Percentiles rank a stretch among this genome's conserved stretches.
phyloP scores from a whole-genome alignment of 116 monocot genomes.

The Posidonia oceanica region DNA sequence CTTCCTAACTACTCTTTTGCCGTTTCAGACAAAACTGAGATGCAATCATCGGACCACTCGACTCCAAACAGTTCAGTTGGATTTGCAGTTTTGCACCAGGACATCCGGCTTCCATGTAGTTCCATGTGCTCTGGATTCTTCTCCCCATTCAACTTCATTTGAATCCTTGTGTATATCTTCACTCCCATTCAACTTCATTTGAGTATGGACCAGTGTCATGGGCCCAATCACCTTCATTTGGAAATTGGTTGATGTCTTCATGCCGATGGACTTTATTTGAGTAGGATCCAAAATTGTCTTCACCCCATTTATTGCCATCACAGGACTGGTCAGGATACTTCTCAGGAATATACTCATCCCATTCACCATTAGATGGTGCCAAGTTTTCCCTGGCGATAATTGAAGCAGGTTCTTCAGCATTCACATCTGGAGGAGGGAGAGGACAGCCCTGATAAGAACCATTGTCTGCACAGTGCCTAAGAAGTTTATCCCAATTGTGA shows the following conservation, averaged over 20 bases:
- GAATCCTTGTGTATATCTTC: neutral
- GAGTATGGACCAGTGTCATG: neutral
- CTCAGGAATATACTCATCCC: slow-evolving; percentile 2
- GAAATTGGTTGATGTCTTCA: neutral
- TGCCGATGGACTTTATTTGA: neutral
- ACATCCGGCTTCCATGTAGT: too few relatives aligned
- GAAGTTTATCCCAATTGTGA: slow-evolving; percentile 19
- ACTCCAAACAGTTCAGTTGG: too few relatives aligned
- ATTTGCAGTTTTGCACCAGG: too few relatives aligned
- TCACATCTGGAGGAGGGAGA: slow-evolving; percentile 17
- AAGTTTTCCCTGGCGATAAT: neutral
- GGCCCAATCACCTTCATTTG: neutral
- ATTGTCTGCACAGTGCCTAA: slow-evolving; percentile 27
- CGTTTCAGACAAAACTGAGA: too few relatives aligned
- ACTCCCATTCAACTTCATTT: neutral
- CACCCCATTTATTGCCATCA: neutral
- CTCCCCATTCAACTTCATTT: neutral
- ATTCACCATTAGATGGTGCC: neutral
- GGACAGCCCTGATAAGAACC: slow-evolving; percentile 32
- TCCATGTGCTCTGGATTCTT: too few relatives aligned
- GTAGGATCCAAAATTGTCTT: neutral
- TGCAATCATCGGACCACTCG: too few relatives aligned
- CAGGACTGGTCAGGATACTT: neutral
- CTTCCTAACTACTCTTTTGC: too few relatives aligned
- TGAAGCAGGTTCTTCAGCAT: neutral